Evolutionary conservation across 129 eudicot genomes (phyloP), one percentile per base, ranked within the genome.

Genomic region (Centaurea solstitialis): DNA sequence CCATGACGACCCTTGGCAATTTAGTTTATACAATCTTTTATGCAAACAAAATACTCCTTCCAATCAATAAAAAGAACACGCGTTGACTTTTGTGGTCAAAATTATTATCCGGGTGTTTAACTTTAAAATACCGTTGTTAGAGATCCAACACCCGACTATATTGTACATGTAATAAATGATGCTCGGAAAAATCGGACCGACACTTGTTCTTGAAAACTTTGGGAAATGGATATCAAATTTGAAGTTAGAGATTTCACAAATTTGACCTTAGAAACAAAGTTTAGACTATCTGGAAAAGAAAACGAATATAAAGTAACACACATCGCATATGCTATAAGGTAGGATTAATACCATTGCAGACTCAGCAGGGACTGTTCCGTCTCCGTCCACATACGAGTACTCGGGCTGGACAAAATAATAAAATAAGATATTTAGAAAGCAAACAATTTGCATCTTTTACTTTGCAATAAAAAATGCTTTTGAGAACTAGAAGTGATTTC

Each of bases 341-440:
- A 76, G 40, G 11, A 20, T 47, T 74, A 57, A 30, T 73, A 94
- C 97, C 94, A 73, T 78, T 40, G 97, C 99, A 40, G 99, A 92
- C 89, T 94, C 97, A n/a, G 94, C 80, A 4, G 99, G 99, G 21
- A 94, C 97, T 37, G 97, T 92, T 85, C 96, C 99, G 79, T 94
- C 99, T 75, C 99, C 99, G 74, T 94, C 96, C 72, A 92, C 99
- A 80, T 40, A 92, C 0, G 97, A 75, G 82, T 92, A 94, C 80
- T 87, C 74, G 0, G 97, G 97, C 98, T 92, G 90, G 76, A 87
- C 67, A 53, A 75, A 47, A 59, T n/a, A 43, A 22, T 79, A 72
- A 47, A 40, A 62, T 35, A 12, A 74, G 71, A 11, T 15, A 26
- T 40, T 21, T 15, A 22, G 12, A 81, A 77, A 53, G 10, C 38